A percentile compares a stretch with the other conserved stretches of the same genome.
These are phyloP conservation scores for Ustilago curta DNA, from an alignment of 1,284 basidiomycete species.

Conservation along the genomic window DNA sequence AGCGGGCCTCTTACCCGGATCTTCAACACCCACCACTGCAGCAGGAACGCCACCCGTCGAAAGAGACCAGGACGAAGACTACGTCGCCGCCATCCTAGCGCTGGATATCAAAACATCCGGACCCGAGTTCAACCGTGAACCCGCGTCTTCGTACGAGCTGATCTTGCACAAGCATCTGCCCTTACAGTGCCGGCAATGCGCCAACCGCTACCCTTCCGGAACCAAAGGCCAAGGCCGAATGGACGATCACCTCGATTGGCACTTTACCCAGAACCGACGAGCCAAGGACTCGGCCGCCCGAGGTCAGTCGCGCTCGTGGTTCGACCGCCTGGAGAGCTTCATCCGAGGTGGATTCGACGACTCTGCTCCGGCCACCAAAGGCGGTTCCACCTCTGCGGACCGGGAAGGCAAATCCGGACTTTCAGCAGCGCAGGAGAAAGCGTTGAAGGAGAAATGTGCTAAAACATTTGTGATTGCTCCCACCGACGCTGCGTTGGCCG, in stretches of 20 bases:
- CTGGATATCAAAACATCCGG: conserved; percentile 79
- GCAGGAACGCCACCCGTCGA: conserved; percentile 65
- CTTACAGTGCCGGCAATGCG: conserved; percentile 93
- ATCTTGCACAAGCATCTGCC: conserved; percentile 73
- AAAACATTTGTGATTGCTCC: conserved; percentile 81
- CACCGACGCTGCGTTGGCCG: conserved; percentile 79
- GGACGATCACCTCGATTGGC: conserved; percentile 94
- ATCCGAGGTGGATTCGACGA: conserved; percentile 49
- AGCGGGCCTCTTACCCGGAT: conserved; percentile 59
- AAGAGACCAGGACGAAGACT: conserved; percentile 72
- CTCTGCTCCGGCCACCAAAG: conserved; percentile 36
- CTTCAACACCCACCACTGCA: conserved; percentile 40
- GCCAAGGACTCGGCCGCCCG: conserved; percentile 84
- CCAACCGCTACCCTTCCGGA: conserved; percentile 83
- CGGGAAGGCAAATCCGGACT: conserved; percentile 59
- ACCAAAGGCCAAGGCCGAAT: conserved; percentile 79
- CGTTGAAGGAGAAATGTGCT: conserved; percentile 75
- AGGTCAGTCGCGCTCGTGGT: conserved; percentile 92
- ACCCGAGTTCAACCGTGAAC: conserved; percentile 81
- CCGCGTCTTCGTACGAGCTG: conserved; percentile 64
- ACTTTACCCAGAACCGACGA: conserved; percentile 93
- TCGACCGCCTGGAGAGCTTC: conserved; percentile 81
- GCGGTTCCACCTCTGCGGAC: conserved; percentile 53
- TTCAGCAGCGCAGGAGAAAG: conserved; percentile 75
- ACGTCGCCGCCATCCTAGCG: conserved; percentile 79